Conservation (phyloP, 2,329 filamentous ascomycete species). For the Didymella arachidicola region DNA sequence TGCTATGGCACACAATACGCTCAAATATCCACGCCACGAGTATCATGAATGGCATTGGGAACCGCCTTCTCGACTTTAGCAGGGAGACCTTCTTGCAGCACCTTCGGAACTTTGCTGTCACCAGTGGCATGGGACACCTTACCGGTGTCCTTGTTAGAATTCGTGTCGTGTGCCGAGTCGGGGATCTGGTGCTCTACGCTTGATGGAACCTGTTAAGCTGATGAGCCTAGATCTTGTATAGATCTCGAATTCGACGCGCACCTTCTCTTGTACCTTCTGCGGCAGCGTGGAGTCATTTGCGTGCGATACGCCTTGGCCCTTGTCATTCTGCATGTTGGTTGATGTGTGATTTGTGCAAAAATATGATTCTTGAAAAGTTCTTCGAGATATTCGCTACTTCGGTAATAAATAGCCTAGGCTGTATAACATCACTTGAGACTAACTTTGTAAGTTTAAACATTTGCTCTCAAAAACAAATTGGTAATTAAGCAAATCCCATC, state of each 20-base stretch:
- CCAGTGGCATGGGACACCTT: slow-evolving; percentile 18
- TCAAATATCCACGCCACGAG: background rate
- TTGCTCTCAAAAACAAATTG: no score
- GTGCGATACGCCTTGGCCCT: slow-evolving; percentile 17
- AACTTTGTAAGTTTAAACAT: no score
- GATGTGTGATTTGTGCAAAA: background rate
- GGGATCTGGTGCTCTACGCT: slow-evolving; percentile 17
- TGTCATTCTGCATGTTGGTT: slow-evolving; percentile 13
- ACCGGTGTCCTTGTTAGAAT: slow-evolving; percentile 17
- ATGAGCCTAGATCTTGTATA: background rate
- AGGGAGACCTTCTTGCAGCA: slow-evolving; percentile 13
- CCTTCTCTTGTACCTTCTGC: slow-evolving; percentile 17
- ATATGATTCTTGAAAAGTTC: no score
- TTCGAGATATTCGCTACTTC: no score
- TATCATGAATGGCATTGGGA: background rate
- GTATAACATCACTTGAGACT: no score
- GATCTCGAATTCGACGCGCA: background rate
- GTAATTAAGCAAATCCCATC: no score
- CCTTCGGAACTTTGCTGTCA: slow-evolving; percentile 12
- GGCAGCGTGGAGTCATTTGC: slow-evolving; percentile 15
- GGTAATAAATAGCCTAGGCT: no score
- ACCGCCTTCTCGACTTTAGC: slow-evolving; percentile 14
- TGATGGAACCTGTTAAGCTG: background rate
- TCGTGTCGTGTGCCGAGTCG: slow-evolving; percentile 16
- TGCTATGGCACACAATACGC: background rate